Evolutionary conservation across 257 asterid species (phyloP).

Genomic region (Apocynum venetum): DNA sequence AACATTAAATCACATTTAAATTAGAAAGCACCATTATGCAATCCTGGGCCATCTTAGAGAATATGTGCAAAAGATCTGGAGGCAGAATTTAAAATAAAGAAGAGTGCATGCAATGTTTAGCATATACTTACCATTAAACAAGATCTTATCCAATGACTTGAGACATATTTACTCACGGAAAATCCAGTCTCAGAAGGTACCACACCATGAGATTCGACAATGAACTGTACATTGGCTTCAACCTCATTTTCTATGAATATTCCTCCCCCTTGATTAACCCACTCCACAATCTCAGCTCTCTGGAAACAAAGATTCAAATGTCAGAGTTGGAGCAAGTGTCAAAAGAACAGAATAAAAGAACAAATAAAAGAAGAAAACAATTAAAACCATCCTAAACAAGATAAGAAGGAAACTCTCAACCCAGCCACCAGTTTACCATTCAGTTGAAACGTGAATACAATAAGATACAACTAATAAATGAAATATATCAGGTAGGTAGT

Average conservation of each 20-base stretch:
- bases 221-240: constrained; percentile 52
- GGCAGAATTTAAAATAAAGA: background rate
- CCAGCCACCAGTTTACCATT: background rate
- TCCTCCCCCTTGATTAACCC: constrained; percentile 91
- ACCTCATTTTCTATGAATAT: constrained; percentile 54
- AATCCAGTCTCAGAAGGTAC: constrained; percentile 25
- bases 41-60: background rate
- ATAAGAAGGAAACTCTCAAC: background rate
- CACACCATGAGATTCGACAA: constrained; percentile 78
- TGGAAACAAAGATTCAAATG: constrained; percentile 30
- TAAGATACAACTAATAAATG: background rate
- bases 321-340: constrained; percentile 14
- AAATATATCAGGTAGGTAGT: background rate
- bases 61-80: background rate
- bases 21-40: background rate
- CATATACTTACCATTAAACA: constrained; percentile 62
- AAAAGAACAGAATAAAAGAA: constrained; percentile 17
- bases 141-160: constrained; percentile 90
- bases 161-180: constrained; percentile 43
- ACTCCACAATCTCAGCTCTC: constrained; percentile 75
- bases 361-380: constrained; percentile 4
- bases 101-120: background rate
- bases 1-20: background rate
- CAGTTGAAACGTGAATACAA: background rate
- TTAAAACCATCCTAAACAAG: background rate